Percentiles rank a stretch among this genome's conserved stretches.
phyloP scores from a whole-genome alignment of 305 asterid species.

The Rubia occidens region DNA sequence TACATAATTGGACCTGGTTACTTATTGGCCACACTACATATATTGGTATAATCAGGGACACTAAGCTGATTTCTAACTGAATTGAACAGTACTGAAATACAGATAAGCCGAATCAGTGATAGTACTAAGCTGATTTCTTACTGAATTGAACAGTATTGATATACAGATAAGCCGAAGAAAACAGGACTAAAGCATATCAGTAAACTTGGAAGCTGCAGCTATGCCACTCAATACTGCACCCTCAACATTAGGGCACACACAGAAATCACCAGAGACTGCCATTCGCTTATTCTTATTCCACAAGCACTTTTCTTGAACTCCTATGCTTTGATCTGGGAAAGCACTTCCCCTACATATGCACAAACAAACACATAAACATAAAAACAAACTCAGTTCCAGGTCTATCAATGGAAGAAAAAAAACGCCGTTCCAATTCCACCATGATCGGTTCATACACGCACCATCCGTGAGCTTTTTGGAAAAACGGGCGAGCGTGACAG shows the following conservation, averaged over 20 bases:
- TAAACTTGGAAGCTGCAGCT: conserved; percentile 61
- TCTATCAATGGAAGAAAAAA: background rate
- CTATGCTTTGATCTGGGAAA: conserved; percentile 54
- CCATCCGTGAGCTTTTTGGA: conserved; percentile 91
- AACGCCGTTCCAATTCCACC: background rate
- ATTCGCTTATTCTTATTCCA: conserved; percentile 50
- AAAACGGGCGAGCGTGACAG: conserved; percentile 43
- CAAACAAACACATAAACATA: background rate
- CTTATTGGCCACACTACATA: too few relatives aligned
- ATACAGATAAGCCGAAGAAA: too few relatives aligned
- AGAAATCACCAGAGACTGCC: conserved; percentile 80
- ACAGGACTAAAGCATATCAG: conserved; percentile 16
- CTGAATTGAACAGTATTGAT: too few relatives aligned
- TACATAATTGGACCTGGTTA: too few relatives aligned
- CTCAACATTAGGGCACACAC: conserved; percentile 59
- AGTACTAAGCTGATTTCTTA: too few relatives aligned
- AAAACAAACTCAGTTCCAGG: background rate
- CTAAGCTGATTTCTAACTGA: too few relatives aligned
- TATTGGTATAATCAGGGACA: too few relatives aligned
- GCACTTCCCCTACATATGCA: conserved; percentile 61
- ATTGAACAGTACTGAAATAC: too few relatives aligned
- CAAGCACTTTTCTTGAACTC: conserved; percentile 54
- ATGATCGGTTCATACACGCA: conserved; percentile 21
- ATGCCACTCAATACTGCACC: conserved; percentile 72
- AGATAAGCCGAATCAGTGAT: too few relatives aligned